Base-by-base conservation (phyloP, 495 filamentous ascomycete species). In the Symbiotaphrina buchneri region DNA sequence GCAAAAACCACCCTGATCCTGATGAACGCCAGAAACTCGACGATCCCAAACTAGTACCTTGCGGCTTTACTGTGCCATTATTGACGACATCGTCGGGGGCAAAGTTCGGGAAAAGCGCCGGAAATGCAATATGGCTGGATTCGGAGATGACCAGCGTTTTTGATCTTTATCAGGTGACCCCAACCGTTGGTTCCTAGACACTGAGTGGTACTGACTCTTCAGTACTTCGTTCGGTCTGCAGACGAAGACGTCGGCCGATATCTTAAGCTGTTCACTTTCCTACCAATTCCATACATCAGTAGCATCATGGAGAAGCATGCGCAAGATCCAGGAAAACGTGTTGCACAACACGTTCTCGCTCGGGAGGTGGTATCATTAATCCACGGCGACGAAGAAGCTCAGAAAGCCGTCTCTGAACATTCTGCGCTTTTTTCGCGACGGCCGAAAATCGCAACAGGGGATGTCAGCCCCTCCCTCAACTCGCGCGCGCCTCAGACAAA, bases 51-150 rank as follows among this genome's bases (percentile, higher is more conserved):
- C 14, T 36, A 18, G 22, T 51, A 18, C 78, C 83, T 0, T 72
- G 77, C 38, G 87, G 87, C 2, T 69, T 95, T 31, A 95, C 87
- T 0, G 78, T 79, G 2, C 90, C 87, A 0, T 61, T 99, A 1
- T 56, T 99, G 25, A 93, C 83, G 1, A 80, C 80, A 6, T 55
- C 81, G 2, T 65, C 71, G 2, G 90, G 90, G 3, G 67, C 64
- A 43, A 99, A 99, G 51, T 83, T 95, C 45, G 87, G 87, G 11
- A 99, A 99, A 50, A 90, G 74, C 32, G 74, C 83, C 11, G 85
- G 82, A 10, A 95, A 94, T 47, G 84, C 90, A 2, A 53, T 99
- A 14, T 95, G 87, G 87, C 65, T 99, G 2, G 81, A 93, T 47
- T 59, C 53, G 31, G 69, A 68, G 39, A 63, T 77, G 62, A 93